Conservation (phyloP, 768 basidiomycete genomes). For the Boletus pseudo-olivaceus region DNA sequence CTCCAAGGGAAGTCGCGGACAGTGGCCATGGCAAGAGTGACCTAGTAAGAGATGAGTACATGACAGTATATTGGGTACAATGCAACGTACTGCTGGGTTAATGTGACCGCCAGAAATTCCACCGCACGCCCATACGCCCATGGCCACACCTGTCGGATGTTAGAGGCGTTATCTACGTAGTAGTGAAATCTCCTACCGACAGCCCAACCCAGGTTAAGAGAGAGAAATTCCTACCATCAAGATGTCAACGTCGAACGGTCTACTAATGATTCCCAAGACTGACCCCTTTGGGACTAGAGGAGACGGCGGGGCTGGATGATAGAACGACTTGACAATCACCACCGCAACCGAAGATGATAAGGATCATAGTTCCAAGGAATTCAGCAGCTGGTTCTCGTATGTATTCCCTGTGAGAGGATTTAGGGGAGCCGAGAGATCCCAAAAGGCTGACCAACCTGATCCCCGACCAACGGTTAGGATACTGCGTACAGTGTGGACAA, state of each 20-base stretch:
- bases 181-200: constrained; percentile 20
- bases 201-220: constrained; percentile 31
- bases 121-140: constrained; percentile 66
- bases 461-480: constrained; percentile 53
- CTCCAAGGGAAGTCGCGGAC: constrained; percentile 76
- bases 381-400: constrained; percentile 62
- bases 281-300: constrained; percentile 54
- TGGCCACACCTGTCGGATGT: constrained; percentile 40
- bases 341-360: constrained; percentile 59
- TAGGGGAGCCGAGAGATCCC: background rate
- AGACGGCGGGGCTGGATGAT: constrained; percentile 42
- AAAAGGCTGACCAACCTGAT: constrained; percentile 40
- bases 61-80: background rate
- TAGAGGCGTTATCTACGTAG: background rate
- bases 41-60: constrained; percentile 34
- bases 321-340: constrained; percentile 56
- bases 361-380: constrained; percentile 55
- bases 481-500: constrained; percentile 34
- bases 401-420: constrained; percentile 31
- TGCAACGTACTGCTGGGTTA: constrained; percentile 59
- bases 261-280: constrained; percentile 18
- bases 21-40: constrained; percentile 66
- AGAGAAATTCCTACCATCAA: constrained; percentile 18
- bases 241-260: background rate
- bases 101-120: constrained; percentile 74